Percentiles rank a stretch among this genome's conserved stretches.
Evolutionary conservation across 2,329 filamentous ascomycete species (phyloP).

Genomic region (Cladosporium sp.): DNA sequence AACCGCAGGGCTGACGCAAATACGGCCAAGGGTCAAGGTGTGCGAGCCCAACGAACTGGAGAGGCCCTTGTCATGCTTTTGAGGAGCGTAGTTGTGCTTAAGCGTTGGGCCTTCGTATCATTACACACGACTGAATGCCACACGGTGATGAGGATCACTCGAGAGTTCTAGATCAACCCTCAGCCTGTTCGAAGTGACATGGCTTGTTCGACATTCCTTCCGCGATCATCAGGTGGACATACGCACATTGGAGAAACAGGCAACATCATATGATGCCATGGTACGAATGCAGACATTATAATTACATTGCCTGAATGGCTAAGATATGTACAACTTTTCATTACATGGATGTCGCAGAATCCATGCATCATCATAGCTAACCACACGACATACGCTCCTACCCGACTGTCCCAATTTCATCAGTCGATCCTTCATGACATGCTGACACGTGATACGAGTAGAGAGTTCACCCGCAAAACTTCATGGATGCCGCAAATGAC

Average conservation of each 20-base stretch:
- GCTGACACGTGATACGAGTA: background rate
- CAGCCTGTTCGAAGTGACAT: too few relatives aligned
- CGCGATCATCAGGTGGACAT: background rate
- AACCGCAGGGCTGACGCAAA: background rate
- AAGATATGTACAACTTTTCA: slow-evolving; percentile 2
- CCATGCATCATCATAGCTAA: slow-evolving; percentile 5
- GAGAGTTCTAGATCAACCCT: background rate
- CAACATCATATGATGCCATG: background rate
- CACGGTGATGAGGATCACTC: background rate
- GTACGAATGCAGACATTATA: background rate
- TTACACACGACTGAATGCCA: background rate
- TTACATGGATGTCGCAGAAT: background rate
- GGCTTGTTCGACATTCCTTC: background rate
- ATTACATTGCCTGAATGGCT: slow-evolving; percentile 6
- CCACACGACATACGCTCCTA: background rate
- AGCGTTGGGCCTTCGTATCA: background rate
- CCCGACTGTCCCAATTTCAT: background rate
- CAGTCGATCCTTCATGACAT: background rate
- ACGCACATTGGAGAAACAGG: background rate
- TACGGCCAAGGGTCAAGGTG: background rate
- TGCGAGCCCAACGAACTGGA: background rate
- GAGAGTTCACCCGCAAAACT: background rate
- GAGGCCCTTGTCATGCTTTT: background rate
- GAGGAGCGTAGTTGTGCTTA: background rate
- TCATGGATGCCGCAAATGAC: background rate